phyloP scores from a whole-genome alignment of 345 rosid genomes.

The Rubroshorea leprosula region DNA sequence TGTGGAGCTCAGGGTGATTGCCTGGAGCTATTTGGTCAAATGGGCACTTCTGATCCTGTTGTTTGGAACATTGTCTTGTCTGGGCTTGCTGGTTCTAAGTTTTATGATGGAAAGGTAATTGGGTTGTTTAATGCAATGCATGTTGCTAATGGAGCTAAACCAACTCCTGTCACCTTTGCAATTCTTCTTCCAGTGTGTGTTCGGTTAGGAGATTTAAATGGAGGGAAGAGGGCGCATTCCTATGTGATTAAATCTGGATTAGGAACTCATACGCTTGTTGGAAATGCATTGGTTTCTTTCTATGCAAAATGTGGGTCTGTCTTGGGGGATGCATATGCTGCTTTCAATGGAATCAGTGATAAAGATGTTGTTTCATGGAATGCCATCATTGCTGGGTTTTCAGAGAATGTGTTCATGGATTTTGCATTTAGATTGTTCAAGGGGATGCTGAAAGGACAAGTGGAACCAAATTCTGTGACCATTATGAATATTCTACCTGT shows the following conservation, averaged over 20 bases:
- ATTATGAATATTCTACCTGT: slow-evolving; percentile 58
- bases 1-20: slow-evolving; percentile 53
- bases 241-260: slow-evolving; percentile 51
- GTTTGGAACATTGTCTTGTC: slow-evolving; percentile 76
- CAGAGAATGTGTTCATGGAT: slow-evolving; percentile 51
- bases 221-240: slow-evolving; percentile 53
- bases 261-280: slow-evolving; percentile 55
- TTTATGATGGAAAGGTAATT: slow-evolving; percentile 39
- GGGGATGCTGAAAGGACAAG: slow-evolving; percentile 44
- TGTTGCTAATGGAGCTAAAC: slow-evolving; percentile 35
- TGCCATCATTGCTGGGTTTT: slow-evolving; percentile 79
- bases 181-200: slow-evolving; percentile 65
- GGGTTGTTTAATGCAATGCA: slow-evolving; percentile 48
- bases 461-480: slow-evolving; percentile 54
- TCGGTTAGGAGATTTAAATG: slow-evolving; percentile 41
- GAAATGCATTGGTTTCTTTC: slow-evolving; percentile 75
- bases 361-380: slow-evolving; percentile 89
- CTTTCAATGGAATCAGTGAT: slow-evolving; percentile 45
- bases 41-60: slow-evolving; percentile 50
- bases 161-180: slow-evolving; percentile 55
- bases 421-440: slow-evolving; percentile 54
- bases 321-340: slow-evolving; percentile 41
- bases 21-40: slow-evolving; percentile 45
- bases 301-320: slow-evolving; percentile 66
- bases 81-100: slow-evolving; percentile 48